A percentile compares a stretch with the other conserved stretches of the same genome.
Evolutionary conservation across 495 filamentous ascomycete genomes (phyloP).

Genomic region (Xylaria castorea): DNA sequence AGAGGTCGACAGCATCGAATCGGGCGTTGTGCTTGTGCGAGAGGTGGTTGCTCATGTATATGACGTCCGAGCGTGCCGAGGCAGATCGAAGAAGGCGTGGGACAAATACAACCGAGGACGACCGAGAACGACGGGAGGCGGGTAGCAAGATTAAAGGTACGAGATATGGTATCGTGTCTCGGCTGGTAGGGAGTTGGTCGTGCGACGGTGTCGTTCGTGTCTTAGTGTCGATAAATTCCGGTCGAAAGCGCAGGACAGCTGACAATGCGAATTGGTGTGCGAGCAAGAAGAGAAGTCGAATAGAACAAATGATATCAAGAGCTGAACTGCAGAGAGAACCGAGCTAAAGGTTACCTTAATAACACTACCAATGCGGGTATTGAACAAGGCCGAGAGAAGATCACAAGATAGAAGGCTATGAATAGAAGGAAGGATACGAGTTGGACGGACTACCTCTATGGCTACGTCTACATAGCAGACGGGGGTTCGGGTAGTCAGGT

Average conservation of each 20-base stretch:
- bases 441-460: constrained; percentile 19
- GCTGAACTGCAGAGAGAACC: background rate
- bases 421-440: constrained; percentile 12
- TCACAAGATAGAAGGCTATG: background rate
- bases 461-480: background rate
- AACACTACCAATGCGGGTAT: constrained; percentile 1
- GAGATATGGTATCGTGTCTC: constrained; percentile 5
- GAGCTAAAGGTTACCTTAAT: background rate
- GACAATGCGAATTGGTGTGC: background rate
- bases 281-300: background rate
- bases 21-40: background rate
- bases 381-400: background rate
- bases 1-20: constrained; percentile 11
- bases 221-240: background rate
- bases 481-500: background rate
- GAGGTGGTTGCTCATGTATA: constrained; percentile 12
- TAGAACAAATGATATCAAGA: background rate
- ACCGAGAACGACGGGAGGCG: background rate
- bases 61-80: background rate
- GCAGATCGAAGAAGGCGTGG: background rate
- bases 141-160: background rate
- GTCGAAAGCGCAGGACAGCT: background rate
- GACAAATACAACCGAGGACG: constrained; percentile 10
- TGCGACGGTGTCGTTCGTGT: background rate
- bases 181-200: background rate